Evolutionary conservation across 495 filamentous ascomycete genomes (phyloP), one percentile per base, ranked within the genome.

Genomic region (Ramalina intermedia): DNA sequence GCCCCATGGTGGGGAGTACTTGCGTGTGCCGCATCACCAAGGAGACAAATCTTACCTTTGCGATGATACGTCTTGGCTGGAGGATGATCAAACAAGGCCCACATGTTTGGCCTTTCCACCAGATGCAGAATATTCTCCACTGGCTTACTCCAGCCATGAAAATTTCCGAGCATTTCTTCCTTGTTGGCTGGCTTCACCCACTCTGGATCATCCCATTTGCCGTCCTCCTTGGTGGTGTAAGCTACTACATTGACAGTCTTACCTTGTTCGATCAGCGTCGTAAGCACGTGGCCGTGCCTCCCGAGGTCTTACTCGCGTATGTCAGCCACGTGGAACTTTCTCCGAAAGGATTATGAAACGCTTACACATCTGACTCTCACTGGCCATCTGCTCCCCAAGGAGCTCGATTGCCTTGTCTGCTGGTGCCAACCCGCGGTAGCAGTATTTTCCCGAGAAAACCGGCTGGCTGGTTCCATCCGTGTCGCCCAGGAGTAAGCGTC

Each of bases 21-120:
- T 0, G 77, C 76, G 47, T 82, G 78, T 1, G 78, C 78, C 6
- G 77, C 74, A 52, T 81, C 78, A 13, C 78, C 78, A 1, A 75
- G 55, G 0, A 81, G 56, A 38, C 54, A 54, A 3, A 35, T 50
- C 21, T 40, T 14, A 29, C 50, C 54, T 33, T 47, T 44, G 14
- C 21, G 24, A 20, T 41, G 66, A 46, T 70, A 80, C 13, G 65
- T 69, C 14, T 56, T 56, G 2, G 69, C 63, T 3, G 71, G 66
- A 1, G 64, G 67, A 26, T 73, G 62, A 43, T 78, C 61, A 54
- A 76, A 79, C 3, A 58, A 24, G n/a, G 54, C 54, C 56, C 56
- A 57, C 11, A 51, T 7, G 13, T 52, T 47, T 2, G 50, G 50
- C 17, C 54, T 51, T 13, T 58, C 47, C 33, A 56, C 54, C 35